Base-by-base conservation (phyloP, 176 grass and related monocot genomes). In the Luzula sylvatica region DNA sequence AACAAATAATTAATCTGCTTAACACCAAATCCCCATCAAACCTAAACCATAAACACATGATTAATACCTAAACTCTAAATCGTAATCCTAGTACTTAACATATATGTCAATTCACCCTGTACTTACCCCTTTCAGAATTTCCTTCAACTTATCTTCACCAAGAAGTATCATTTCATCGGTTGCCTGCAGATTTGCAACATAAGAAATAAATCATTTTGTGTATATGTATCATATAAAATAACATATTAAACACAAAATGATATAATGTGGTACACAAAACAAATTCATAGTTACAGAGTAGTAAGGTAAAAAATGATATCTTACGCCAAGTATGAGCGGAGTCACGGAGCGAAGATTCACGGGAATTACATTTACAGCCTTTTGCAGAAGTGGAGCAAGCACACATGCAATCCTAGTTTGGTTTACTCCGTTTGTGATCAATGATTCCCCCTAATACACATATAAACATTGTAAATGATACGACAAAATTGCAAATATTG, bases 261-360 rank as follows among this genome's bases (percentile, higher is more conserved):
- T 32, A 32, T 32, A 32, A 32, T 32, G 29, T 32, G 8, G 29
- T 3, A 32, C 29, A 32, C 8, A n/a, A n/a, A n/a, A 32, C 29
- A 32, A 3, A 32, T 32, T 3, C 29, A 32, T n/a, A 32, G 8
- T 8, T 32, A 32, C 29, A 32, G 19, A 20, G 14, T 26, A 52
- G 16, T 21, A 21, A 14, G n/a, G 28, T 6, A 53, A 38, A 8
- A 13, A 17, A 32, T 26, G 3, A 8, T 11, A 43, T 19, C 46
- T 26, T 72, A 88, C 79, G 43, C 72, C 86, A 5, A 83, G 55
- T 42, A 48, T 63, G 46, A 90, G 11, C 2, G 85, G 75, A 7
- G 79, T 88, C 21, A 5, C 65, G 21, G 50, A 26, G 20, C 15
- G 25, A 0, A 73, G 61, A 43, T 28, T 1, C 1, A 0, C 0